Evolutionary conservation across 805 yeast genomes (phyloP).

Genomic region (Cyberlindnera maritima): DNA sequence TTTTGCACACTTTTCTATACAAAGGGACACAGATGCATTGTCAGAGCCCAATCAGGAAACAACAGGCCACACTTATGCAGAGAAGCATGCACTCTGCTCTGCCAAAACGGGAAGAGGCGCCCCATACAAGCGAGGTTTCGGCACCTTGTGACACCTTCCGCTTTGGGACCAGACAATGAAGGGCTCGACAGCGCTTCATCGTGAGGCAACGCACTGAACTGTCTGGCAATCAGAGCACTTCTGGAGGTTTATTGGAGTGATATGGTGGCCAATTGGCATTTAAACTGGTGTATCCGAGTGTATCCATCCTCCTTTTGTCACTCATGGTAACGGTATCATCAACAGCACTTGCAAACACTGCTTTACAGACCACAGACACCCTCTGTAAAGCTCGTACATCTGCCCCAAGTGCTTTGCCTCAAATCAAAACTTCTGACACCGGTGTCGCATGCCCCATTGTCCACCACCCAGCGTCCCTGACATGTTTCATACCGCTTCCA

Average conservation of each 20-base stretch:
- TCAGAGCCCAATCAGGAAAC: no score
- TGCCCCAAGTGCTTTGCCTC: not conserved
- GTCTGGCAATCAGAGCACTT: no score
- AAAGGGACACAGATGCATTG: no score
- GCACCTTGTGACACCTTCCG: conserved; percentile 7
- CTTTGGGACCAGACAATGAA: conserved; percentile 18
- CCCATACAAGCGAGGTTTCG: not conserved
- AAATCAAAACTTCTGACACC: not conserved
- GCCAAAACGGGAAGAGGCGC: not conserved
- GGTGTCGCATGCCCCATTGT: not conserved
- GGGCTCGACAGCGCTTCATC: not conserved
- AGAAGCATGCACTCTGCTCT: no score
- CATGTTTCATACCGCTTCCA: not conserved
- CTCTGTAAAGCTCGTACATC: no score
- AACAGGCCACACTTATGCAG: no score
- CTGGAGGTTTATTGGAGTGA: not conserved
- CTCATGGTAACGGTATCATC: no score
- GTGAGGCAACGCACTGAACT: not conserved
- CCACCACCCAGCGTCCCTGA: not conserved
- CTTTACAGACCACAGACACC: no score
- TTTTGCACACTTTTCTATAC: no score
- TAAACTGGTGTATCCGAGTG: no score
- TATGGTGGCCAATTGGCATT: no score
- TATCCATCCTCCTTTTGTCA: no score
- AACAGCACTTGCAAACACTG: not conserved